Conservation (phyloP, 2,329 filamentous ascomycete genomes). For the Boeremia lycopersici region DNA sequence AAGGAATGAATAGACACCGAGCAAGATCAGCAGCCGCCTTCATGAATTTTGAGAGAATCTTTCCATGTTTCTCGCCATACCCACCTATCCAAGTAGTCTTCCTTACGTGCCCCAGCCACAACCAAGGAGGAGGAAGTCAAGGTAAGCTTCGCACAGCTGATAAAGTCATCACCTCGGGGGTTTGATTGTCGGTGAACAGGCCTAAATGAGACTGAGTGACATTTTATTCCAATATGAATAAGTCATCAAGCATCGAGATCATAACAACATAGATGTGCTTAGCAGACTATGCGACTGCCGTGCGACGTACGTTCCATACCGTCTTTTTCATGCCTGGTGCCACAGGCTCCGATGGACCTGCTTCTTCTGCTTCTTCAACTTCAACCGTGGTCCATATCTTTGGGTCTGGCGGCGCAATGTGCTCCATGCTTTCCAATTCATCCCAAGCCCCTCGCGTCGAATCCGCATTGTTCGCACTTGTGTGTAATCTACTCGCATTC, state of each 20-base stretch:
- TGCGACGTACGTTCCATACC: conserved; percentile 39
- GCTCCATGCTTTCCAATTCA: conserved; percentile 27
- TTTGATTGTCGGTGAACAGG: too few species aligned
- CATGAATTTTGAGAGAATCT: too few species aligned
- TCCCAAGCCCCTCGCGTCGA: conserved; percentile 25
- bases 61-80: too few species aligned
- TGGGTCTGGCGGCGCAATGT: conserved; percentile 23
- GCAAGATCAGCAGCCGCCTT: too few species aligned
- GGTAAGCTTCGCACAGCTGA: too few species aligned
- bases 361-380: conserved; percentile 15
- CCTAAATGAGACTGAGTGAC: too few species aligned
- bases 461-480: conserved; percentile 11
- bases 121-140: too few species aligned
- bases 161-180: too few species aligned
- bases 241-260: background rate
- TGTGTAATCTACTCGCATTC: conserved; percentile 32
- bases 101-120: too few species aligned
- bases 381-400: conserved; percentile 25
- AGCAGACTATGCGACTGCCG: conserved; percentile 20
- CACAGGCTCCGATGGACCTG: conserved; percentile 11
- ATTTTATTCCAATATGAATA: background rate
- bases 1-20: too few species aligned
- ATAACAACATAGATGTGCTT: background rate
- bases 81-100: too few species aligned
- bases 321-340: conserved; percentile 37